phyloP scores from a whole-genome alignment of 2,329 filamentous ascomycete genomes.

The Cercospora janseana region DNA sequence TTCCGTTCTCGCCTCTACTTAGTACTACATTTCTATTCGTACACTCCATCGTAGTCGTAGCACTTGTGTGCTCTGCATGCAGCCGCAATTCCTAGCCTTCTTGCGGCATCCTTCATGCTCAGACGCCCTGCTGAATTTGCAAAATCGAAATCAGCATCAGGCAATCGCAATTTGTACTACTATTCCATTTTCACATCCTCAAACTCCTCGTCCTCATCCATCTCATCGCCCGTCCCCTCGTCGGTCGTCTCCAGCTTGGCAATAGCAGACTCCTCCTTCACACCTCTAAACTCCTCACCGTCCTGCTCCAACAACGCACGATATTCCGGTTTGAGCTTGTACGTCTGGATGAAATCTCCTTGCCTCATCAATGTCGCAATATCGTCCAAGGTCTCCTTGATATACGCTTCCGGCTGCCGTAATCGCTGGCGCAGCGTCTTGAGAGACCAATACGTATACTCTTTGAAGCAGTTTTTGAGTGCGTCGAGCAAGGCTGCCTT shows the following conservation, averaged over 20 bases:
- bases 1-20: too few relatives aligned
- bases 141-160: neutral
- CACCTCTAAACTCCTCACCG: constrained; percentile 45
- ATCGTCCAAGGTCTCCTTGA: constrained; percentile 79
- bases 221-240: constrained; percentile 38
- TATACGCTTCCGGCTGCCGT: constrained; percentile 87
- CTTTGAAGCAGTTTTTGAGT: constrained; percentile 78
- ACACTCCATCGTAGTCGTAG: too few relatives aligned
- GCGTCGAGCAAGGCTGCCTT: constrained; percentile 83
- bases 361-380: constrained; percentile 79
- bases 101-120: too few relatives aligned
- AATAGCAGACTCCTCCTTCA: constrained; percentile 51
- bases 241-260: constrained; percentile 43
- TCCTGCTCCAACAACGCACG: constrained; percentile 54
- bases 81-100: too few relatives aligned
- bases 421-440: constrained; percentile 74
- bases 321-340: constrained; percentile 74
- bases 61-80: too few relatives aligned
- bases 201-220: constrained; percentile 53
- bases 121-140: too few relatives aligned
- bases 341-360: constrained; percentile 81
- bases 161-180: neutral
- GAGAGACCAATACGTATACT: constrained; percentile 93
- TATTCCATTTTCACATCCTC: constrained; percentile 36
- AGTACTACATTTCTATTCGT: too few relatives aligned